Percentiles rank a stretch among this genome's conserved stretches.
phyloP scores from a whole-genome alignment of 208 protist genomes.

The Strigomonas culicis region DNA sequence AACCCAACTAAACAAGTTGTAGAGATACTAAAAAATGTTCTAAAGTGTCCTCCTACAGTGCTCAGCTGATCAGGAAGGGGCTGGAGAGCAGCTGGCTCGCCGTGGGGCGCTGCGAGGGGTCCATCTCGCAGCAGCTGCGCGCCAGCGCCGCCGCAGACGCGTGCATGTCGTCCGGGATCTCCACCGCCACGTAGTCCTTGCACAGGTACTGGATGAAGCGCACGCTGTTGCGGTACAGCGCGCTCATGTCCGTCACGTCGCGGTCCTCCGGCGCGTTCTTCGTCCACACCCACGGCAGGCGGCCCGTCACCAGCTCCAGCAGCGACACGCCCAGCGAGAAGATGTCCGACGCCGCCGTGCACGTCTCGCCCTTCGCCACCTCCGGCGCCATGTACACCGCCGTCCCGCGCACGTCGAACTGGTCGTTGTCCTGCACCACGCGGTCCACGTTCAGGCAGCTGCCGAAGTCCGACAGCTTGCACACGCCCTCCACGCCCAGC shows the following conservation, averaged over 20 bases:
- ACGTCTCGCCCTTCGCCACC: conserved; percentile 40
- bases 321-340: conserved; percentile 78
- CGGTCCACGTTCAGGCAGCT: too few species aligned
- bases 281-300: conserved; percentile 74
- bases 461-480: conserved; percentile 71
- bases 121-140: background rate
- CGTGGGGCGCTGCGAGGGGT: background rate
- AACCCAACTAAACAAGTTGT: too few species aligned
- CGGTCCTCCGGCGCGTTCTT: too few species aligned
- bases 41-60: too few species aligned
- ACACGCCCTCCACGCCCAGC: conserved; percentile 52
- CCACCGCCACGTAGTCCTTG: background rate
- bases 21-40: too few species aligned
- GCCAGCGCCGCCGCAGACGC: background rate
- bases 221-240: background rate
- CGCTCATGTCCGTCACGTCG: too few species aligned
- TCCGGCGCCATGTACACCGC: conserved; percentile 70
- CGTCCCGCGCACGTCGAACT: conserved; percentile 37
- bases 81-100: too few species aligned
- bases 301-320: conserved; percentile 74
- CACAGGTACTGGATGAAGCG: background rate
- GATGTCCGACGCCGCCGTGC: conserved; percentile 66
- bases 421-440: conserved; percentile 32
- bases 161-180: background rate
- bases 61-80: too few species aligned